Percentiles rank a stretch among this genome's conserved stretches.
These are phyloP conservation scores for Cyberlindnera bimundalis DNA, from an alignment of 805 yeast genomes.

Conservation along the genomic window DNA sequence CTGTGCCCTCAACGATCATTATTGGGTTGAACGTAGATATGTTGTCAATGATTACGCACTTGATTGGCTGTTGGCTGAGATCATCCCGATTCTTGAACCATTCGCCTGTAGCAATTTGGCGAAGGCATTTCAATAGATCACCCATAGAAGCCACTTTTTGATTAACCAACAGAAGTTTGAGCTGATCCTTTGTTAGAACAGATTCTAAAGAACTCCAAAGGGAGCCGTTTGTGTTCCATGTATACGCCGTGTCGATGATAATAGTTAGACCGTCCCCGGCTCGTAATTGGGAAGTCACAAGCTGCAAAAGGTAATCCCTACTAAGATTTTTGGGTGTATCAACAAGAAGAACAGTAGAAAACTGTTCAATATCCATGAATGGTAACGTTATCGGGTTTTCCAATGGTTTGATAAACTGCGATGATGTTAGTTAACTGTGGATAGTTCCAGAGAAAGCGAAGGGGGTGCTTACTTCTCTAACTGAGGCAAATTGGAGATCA, in stretches of 20 bases:
- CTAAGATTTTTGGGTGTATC: neutral
- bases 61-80: neutral
- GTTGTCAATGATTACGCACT: constrained; percentile 11
- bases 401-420: neutral
- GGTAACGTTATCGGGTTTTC: neutral
- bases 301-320: neutral
- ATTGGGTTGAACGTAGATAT: constrained; percentile 5
- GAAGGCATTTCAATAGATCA: neutral
- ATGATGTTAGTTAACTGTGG: neutral
- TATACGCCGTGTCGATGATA: constrained; percentile 14
- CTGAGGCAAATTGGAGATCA: neutral
- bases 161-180: neutral
- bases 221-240: constrained; percentile 5
- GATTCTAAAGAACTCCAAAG: neutral
- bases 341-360: neutral
- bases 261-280: neutral
- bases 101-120: neutral
- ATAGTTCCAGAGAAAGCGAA: neutral
- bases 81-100: neutral
- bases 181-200: neutral
- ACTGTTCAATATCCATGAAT: neutral
- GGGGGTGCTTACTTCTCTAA: constrained; percentile 1
- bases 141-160: neutral
- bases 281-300: neutral
- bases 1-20: neutral